phyloP scores from a whole-genome alignment of 148 eudicot genomes.

The Vaccinium myrtillus region DNA sequence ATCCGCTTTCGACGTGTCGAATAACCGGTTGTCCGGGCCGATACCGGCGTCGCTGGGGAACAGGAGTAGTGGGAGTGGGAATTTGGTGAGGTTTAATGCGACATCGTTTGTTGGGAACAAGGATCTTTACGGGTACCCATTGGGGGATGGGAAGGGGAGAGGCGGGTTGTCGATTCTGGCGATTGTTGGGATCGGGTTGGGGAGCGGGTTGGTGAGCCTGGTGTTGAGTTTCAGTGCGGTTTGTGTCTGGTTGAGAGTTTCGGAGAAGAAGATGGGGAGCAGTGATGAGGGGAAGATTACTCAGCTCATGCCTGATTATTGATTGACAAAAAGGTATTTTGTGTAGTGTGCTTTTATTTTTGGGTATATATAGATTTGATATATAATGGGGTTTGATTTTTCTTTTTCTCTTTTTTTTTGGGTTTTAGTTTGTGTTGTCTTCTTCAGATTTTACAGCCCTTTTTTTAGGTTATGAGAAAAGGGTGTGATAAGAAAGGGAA shows the following conservation, averaged over 20 bases:
- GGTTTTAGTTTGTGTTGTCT: not conserved
- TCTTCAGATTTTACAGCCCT: no score
- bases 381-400: not conserved
- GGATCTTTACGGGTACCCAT: slow-evolving; percentile 54
- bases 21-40: slow-evolving; percentile 41
- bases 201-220: slow-evolving; percentile 60
- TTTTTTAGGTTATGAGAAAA: no score
- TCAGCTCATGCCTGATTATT: slow-evolving; percentile 64
- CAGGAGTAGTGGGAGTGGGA: slow-evolving; percentile 24
- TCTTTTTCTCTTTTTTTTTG: not conserved
- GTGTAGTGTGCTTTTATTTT: not conserved
- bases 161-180: slow-evolving; percentile 42
- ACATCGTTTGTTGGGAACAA: slow-evolving; percentile 49
- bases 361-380: not conserved
- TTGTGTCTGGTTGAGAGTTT: slow-evolving; percentile 61
- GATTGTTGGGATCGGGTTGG: slow-evolving; percentile 65
- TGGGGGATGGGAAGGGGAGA: slow-evolving; percentile 30
- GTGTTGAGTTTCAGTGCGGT: slow-evolving; percentile 55
- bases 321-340: not conserved
- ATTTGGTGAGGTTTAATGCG: slow-evolving; percentile 42
- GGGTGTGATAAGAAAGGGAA: no score
- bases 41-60: slow-evolving; percentile 51
- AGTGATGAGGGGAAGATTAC: slow-evolving; percentile 50
- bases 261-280: slow-evolving; percentile 39
- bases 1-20: slow-evolving; percentile 44